Evolutionary conservation across 1,284 basidiomycete species (phyloP).

Genomic region (Moniliella sp.): DNA sequence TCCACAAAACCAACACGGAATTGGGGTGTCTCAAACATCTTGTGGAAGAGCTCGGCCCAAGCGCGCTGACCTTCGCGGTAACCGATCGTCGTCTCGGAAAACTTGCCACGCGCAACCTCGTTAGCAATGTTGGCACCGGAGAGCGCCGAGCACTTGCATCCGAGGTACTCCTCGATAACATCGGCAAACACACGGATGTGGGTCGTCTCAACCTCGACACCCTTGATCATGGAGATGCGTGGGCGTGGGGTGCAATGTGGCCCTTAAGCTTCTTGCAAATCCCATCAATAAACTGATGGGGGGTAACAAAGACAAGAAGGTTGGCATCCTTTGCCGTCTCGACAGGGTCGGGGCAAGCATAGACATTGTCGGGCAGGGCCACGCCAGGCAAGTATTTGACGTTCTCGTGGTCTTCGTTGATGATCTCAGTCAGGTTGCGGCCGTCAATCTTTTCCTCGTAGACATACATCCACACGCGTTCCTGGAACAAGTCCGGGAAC

Average conservation of each 20-base stretch:
- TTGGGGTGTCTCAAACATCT: slow-evolving; percentile 37
- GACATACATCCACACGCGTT: slow-evolving; percentile 24
- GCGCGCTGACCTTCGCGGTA: slow-evolving; percentile 35
- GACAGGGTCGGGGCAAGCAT: slow-evolving; percentile 38
- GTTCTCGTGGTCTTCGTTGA: slow-evolving; percentile 42
- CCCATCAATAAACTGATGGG: slow-evolving; percentile 37
- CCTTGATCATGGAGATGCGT: slow-evolving; percentile 35
- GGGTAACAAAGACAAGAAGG: slow-evolving; percentile 41
- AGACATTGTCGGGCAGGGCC: slow-evolving; percentile 39
- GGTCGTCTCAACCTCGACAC: slow-evolving; percentile 33
- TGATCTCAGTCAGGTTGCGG: slow-evolving; percentile 40
- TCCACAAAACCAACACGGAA: slow-evolving; percentile 42
- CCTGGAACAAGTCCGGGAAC: slow-evolving; percentile 33
- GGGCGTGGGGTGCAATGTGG: slow-evolving; percentile 18
- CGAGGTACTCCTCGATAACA: slow-evolving; percentile 40
- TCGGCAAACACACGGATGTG: slow-evolving; percentile 42
- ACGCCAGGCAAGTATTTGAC: slow-evolving; percentile 40
- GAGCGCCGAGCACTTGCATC: slow-evolving; percentile 39
- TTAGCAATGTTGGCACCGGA: slow-evolving; percentile 44
- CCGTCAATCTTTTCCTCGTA: slow-evolving; percentile 36
- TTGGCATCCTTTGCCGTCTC: slow-evolving; percentile 41
- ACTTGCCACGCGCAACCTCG: slow-evolving; percentile 39
- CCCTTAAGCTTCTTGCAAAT: slow-evolving; percentile 26
- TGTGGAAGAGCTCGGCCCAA: slow-evolving; percentile 21
- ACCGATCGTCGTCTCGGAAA: slow-evolving; percentile 42